Evolutionary conservation across 2,329 filamentous ascomycete species (phyloP).

Genomic region (Talaromyces sp.): DNA sequence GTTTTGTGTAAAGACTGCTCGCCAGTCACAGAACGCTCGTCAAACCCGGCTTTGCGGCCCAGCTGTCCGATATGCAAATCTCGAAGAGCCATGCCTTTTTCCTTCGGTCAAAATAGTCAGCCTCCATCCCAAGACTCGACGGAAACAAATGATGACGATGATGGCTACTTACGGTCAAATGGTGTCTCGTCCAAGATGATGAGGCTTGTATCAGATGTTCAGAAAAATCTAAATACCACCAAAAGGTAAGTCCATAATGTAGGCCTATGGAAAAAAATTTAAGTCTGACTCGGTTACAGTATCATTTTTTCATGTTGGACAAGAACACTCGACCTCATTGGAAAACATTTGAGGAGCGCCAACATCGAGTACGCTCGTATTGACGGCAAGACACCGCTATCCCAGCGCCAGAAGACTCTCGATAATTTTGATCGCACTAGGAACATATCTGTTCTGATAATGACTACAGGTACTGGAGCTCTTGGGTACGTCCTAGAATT

Average conservation of each 20-base stretch:
- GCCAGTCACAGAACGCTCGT: not conserved
- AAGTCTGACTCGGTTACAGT: conserved; percentile 25
- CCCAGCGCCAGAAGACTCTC: conserved; percentile 38
- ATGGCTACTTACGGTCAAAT: conserved; percentile 23
- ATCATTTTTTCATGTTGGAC: conserved; percentile 51
- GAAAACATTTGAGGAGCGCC: not conserved
- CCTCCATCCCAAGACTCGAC: not conserved
- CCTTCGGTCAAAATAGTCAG: conserved; percentile 20
- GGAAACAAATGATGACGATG: not conserved
- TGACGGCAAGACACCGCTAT: conserved; percentile 43
- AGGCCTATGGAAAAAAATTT: not conserved
- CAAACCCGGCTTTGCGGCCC: not conserved
- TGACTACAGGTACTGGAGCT: conserved; percentile 54
- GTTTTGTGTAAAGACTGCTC: conserved; percentile 27
- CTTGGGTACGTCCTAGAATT: conserved; percentile 42
- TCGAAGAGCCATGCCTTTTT: conserved; percentile 21
- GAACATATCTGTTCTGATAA: conserved; percentile 44
- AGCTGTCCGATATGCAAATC: conserved; percentile 22
- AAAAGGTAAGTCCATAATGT: conserved; percentile 26
- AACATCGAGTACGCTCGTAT: conserved; percentile 31
- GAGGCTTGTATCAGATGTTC: conserved; percentile 32
- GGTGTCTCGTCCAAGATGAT: conserved; percentile 36
- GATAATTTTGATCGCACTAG: conserved; percentile 34
- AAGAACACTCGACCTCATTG: conserved; percentile 40
- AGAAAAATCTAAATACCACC: conserved; percentile 24